These are phyloP conservation scores for Psilocybe azurescens DNA, from an alignment of 768 basidiomycete genomes.

Conservation along the genomic window DNA sequence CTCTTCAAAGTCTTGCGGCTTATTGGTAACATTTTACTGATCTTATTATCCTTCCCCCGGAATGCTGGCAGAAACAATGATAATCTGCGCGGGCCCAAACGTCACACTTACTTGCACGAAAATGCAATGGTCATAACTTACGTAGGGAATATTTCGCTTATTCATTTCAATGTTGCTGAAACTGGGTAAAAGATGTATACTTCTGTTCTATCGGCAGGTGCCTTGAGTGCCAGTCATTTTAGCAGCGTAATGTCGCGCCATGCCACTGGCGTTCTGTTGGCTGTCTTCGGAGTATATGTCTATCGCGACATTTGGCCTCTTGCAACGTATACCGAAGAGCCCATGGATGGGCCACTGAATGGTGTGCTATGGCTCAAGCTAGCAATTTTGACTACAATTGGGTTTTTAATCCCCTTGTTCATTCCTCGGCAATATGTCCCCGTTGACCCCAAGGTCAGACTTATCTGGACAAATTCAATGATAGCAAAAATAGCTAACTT, in stretches of 20 bases:
- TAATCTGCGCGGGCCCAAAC: neutral
- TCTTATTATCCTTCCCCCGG: too few relatives aligned
- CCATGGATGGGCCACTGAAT: slow-evolving; percentile 48
- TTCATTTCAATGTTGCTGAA: neutral
- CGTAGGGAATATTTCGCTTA: neutral
- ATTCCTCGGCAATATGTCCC: slow-evolving; percentile 61
- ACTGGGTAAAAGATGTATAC: slow-evolving; percentile 5
- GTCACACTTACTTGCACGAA: neutral
- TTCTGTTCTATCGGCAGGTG: neutral
- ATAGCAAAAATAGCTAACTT: neutral
- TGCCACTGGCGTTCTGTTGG: slow-evolving; percentile 34
- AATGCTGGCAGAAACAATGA: neutral
- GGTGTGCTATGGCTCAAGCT: slow-evolving; percentile 55
- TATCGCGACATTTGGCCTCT: slow-evolving; percentile 67
- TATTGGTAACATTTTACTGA: too few relatives aligned
- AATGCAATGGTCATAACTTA: neutral
- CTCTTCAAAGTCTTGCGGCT: too few relatives aligned
- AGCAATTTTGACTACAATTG: slow-evolving; percentile 44
- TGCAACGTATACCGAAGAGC: slow-evolving; percentile 48
- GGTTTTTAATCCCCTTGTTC: slow-evolving; percentile 54
- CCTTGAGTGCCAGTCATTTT: neutral
- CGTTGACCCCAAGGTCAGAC: slow-evolving; percentile 48
- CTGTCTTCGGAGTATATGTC: slow-evolving; percentile 45
- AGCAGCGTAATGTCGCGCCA: slow-evolving; percentile 23
- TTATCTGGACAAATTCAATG: too few relatives aligned